A percentile compares a stretch with the other conserved stretches of the same genome.
Evolutionary conservation across 139 green algal genomes (phyloP).

Genomic region (Picochlorum sp.): DNA sequence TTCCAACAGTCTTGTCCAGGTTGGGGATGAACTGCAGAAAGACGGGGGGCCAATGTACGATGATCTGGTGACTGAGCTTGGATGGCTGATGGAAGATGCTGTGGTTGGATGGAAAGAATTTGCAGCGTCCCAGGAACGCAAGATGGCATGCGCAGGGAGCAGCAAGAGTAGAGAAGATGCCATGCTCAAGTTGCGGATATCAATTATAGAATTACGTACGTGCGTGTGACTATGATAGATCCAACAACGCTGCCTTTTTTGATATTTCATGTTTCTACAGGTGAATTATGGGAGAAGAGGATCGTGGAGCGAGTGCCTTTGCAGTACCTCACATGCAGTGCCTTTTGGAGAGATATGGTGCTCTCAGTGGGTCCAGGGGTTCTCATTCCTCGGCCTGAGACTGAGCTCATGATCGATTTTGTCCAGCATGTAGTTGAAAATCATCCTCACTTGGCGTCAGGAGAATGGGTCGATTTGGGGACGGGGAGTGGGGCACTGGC

Average conservation of each 20-base stretch:
- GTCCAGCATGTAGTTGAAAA: constrained; percentile 32
- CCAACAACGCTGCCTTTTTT: background rate
- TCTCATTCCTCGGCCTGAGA: constrained; percentile 87
- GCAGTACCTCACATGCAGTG: constrained; percentile 77
- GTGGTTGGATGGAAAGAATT: constrained; percentile 8
- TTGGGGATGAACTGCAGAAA: background rate
- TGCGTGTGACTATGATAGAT: no score
- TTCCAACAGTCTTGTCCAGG: background rate
- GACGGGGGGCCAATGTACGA: constrained; percentile 13
- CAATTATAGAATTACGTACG: no score
- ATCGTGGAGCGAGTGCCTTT: constrained; percentile 64
- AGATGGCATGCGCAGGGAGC: no score
- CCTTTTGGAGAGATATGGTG: constrained; percentile 75
- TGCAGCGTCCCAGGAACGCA: no score
- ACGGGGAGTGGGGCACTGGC: constrained; percentile 86
- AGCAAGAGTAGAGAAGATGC: no score
- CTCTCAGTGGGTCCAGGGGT: constrained; percentile 59
- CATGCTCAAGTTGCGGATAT: no score
- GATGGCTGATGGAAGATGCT: constrained; percentile 64
- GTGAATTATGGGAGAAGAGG: constrained; percentile 20
- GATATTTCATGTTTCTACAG: background rate
- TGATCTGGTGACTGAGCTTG: constrained; percentile 49
- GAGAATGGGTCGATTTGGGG: constrained; percentile 78
- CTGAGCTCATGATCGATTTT: constrained; percentile 74
- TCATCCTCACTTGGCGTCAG: constrained; percentile 14